phyloP scores from a whole-genome alignment of 2,329 filamentous ascomycete genomes.

The Nigrograna mackinnonii region DNA sequence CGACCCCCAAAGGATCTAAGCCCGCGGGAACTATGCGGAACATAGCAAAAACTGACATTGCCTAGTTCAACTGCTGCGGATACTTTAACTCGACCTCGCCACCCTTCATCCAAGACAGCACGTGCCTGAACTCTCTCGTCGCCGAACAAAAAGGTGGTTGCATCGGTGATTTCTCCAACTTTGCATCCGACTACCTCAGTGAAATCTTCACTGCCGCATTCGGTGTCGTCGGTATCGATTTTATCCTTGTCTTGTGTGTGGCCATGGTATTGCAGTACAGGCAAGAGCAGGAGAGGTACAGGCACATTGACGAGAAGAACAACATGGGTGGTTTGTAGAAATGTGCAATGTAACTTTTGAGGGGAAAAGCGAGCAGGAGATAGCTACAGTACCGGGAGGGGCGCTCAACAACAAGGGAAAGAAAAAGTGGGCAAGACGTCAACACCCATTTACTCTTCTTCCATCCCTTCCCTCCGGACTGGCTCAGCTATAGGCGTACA shows the following conservation, averaged over 20 bases:
- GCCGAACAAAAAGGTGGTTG: constrained; percentile 74
- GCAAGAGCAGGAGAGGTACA: constrained; percentile 78
- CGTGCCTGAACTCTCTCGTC: constrained; percentile 70
- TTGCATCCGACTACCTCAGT: constrained; percentile 73
- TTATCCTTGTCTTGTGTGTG: constrained; percentile 69
- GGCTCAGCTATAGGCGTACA: too few species aligned
- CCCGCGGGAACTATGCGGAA: too few species aligned
- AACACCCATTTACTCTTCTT: too few species aligned
- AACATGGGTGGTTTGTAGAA: constrained; percentile 30
- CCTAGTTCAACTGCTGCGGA: constrained; percentile 78
- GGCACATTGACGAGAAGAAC: constrained; percentile 79
- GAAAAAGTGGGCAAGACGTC: too few species aligned
- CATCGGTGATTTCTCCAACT: constrained; percentile 67
- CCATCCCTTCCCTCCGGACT: too few species aligned
- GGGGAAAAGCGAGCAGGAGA: neutral
- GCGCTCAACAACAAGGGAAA: too few species aligned
- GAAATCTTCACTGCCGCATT: constrained; percentile 79
- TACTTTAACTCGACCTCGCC: constrained; percentile 74
- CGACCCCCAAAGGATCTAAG: too few species aligned
- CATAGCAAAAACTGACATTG: constrained; percentile 20
- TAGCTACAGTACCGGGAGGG: too few species aligned
- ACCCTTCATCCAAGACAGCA: constrained; percentile 70
- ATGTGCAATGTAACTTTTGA: too few species aligned
- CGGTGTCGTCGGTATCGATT: constrained; percentile 73
- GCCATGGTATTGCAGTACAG: constrained; percentile 80